These are phyloP conservation scores for Chaetoscypha palmicola DNA, from an alignment of 2,329 filamentous ascomycete genomes.

Conservation along the genomic window DNA sequence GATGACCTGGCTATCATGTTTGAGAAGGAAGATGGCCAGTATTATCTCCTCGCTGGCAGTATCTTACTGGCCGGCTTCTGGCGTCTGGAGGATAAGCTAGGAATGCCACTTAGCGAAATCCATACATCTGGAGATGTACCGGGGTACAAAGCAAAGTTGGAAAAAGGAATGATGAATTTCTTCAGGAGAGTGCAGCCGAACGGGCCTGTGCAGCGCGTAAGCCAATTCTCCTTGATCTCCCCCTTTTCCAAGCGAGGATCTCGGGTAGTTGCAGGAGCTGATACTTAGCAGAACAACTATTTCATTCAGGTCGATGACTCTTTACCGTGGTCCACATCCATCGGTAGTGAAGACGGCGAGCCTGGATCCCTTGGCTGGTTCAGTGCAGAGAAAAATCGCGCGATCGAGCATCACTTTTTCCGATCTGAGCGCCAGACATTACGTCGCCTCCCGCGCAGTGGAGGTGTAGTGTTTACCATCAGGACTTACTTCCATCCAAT, in stretches of 20 bases:
- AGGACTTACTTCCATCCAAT: conserved; percentile 57
- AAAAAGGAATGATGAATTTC: conserved; percentile 75
- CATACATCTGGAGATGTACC: conserved; percentile 74
- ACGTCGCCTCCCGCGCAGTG: conserved; percentile 47
- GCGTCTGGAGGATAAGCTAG: conserved; percentile 73
- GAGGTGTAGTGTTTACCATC: conserved; percentile 54
- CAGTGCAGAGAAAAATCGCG: conserved; percentile 66
- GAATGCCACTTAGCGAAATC: conserved; percentile 72
- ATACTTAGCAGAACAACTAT: conserved; percentile 62
- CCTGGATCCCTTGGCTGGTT: conserved; percentile 56
- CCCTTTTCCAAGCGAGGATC: neutral
- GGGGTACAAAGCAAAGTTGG: conserved; percentile 61
- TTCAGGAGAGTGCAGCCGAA: conserved; percentile 66
- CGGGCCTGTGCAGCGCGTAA: conserved; percentile 43
- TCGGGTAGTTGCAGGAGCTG: conserved; percentile 10
- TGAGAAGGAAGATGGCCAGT: conserved; percentile 67
- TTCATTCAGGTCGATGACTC: conserved; percentile 80
- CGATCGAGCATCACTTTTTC: conserved; percentile 68
- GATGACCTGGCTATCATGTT: conserved; percentile 84
- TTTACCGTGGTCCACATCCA: conserved; percentile 68
- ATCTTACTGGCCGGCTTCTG: conserved; percentile 78
- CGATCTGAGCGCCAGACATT: conserved; percentile 60
- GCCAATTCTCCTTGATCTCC: conserved; percentile 10
- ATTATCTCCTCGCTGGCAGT: conserved; percentile 71
- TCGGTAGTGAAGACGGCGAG: conserved; percentile 62